These are phyloP conservation scores for Boeremia exigua DNA, from an alignment of 2,329 filamentous ascomycete species.

Conservation along the genomic window DNA sequence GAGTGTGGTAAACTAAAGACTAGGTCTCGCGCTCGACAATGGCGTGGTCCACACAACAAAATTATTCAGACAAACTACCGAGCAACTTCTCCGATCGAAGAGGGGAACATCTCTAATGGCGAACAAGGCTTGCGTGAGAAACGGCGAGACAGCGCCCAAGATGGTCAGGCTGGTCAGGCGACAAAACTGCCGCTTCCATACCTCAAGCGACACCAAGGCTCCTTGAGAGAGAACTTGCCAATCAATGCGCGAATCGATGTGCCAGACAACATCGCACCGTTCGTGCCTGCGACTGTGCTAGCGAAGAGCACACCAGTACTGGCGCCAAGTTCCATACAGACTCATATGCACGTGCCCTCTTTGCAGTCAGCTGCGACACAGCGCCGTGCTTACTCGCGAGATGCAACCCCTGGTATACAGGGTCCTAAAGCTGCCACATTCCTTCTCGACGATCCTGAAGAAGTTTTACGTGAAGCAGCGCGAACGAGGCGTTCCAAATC, in stretches of 20 bases:
- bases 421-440: slow-evolving; percentile 26
- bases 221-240: neutral
- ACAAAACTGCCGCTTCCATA: neutral
- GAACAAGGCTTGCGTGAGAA: neutral
- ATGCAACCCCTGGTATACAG: slow-evolving; percentile 20
- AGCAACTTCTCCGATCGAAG: neutral
- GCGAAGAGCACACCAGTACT: neutral
- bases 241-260: slow-evolving; percentile 1
- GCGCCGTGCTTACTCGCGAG: slow-evolving; percentile 10
- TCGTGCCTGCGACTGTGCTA: neutral
- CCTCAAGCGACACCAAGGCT: slow-evolving; percentile 8
- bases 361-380: neutral
- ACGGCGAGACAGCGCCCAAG: slow-evolving; percentile 1
- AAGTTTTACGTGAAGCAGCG: slow-evolving; percentile 24
- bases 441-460: slow-evolving; percentile 30
- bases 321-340: neutral
- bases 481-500: slow-evolving; percentile 14
- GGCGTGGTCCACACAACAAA: neutral
- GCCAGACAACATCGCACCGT: slow-evolving; percentile 1
- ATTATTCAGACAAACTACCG: neutral
- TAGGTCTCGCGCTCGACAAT: neutral
- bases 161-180: neutral
- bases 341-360: neutral
- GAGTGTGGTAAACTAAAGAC: no score
- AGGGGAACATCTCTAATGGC: neutral